A percentile compares a stretch with the other conserved stretches of the same genome.
Evolutionary conservation across 1,139 yeast genomes (phyloP).

Genomic region (Hansenula sp.): DNA sequence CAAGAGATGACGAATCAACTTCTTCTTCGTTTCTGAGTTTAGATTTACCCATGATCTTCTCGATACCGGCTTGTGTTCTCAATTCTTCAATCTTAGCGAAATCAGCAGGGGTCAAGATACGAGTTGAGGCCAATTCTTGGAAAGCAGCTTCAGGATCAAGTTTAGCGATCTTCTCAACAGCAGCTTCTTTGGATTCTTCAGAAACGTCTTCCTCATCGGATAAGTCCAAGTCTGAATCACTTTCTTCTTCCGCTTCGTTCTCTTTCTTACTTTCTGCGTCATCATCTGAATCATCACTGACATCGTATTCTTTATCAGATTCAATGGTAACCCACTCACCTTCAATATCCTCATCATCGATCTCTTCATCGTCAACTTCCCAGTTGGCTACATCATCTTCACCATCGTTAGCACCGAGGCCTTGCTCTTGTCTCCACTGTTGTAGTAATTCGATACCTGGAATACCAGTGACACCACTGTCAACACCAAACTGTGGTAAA

Average conservation of each 20-base stretch:
- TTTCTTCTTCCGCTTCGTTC: slow-evolving; percentile 28
- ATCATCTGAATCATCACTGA: slow-evolving; percentile 42
- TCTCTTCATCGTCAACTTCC: slow-evolving; percentile 47
- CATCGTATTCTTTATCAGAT: slow-evolving; percentile 49
- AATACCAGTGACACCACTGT: slow-evolving; percentile 58
- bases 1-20: slow-evolving; percentile 74
- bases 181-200: slow-evolving; percentile 21
- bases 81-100: slow-evolving; percentile 92
- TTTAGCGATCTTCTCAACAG: slow-evolving; percentile 16
- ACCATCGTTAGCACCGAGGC: slow-evolving; percentile 51
- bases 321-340: slow-evolving; percentile 56
- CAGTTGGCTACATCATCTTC: slow-evolving; percentile 61
- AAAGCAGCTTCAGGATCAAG: slow-evolving; percentile 41
- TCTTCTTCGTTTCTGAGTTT: slow-evolving; percentile 61
- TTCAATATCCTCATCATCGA: slow-evolving; percentile 38
- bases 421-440: slow-evolving; percentile 80
- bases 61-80: slow-evolving; percentile 77
- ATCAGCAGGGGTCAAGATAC: slow-evolving; percentile 94
- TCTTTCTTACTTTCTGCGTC: slow-evolving; percentile 34
- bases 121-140: slow-evolving; percentile 61
- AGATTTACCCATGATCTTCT: slow-evolving; percentile 50
- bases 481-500: slow-evolving; percentile 71
- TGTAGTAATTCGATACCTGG: slow-evolving; percentile 90
- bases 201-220: slow-evolving; percentile 33
- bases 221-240: slow-evolving; percentile 40